These are phyloP conservation scores for Penstemon newberryi DNA, from an alignment of 257 asterid species.

Conservation along the genomic window DNA sequence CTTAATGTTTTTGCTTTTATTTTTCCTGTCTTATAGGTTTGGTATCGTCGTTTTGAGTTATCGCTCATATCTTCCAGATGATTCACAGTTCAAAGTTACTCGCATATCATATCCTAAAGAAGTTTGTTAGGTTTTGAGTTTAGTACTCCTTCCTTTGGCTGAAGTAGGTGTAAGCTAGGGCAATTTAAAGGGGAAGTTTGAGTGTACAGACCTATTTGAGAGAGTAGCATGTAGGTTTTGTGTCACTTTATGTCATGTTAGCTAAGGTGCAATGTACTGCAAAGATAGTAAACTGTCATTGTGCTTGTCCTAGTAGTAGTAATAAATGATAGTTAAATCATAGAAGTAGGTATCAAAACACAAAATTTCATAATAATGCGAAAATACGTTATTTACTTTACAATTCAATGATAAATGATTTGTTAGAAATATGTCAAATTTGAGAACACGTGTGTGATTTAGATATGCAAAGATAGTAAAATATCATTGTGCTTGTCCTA, in stretches of 20 bases:
- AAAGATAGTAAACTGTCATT: background rate
- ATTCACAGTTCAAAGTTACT: too few species aligned
- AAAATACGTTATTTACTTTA: background rate
- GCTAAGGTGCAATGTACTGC: background rate
- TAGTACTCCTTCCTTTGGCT: constrained; percentile 8
- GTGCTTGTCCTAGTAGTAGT: background rate
- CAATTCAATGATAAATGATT: background rate
- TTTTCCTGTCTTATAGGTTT: background rate
- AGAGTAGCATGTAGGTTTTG: background rate
- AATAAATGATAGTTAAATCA: too few species aligned
- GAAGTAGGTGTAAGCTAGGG: background rate
- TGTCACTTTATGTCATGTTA: background rate
- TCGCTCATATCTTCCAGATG: constrained; percentile 1
- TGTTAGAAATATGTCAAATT: background rate
- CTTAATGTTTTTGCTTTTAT: background rate
- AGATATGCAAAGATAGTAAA: background rate
- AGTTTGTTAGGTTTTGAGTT: constrained; percentile 20
- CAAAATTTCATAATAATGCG: background rate
- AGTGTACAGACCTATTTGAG: background rate
- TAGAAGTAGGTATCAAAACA: too few species aligned
- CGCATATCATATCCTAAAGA: constrained; percentile 7
- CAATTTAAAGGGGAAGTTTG: background rate
- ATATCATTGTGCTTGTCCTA: background rate
- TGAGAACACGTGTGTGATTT: background rate
- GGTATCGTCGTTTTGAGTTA: background rate